Conservation (phyloP, 768 basidiomycete genomes). For the Royoungia palumana region DNA sequence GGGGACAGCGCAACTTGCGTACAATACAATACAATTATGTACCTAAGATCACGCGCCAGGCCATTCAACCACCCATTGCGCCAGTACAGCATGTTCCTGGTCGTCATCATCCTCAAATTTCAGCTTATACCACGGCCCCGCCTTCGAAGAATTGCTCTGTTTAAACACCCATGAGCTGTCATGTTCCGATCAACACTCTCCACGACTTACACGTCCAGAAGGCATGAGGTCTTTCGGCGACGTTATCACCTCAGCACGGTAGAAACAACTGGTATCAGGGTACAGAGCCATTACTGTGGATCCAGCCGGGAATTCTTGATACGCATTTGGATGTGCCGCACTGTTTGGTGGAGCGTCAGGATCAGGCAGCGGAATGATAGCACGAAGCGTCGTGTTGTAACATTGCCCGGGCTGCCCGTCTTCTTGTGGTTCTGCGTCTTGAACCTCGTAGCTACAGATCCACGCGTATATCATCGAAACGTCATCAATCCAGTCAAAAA, state of each 20-base stretch:
- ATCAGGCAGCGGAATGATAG: slow-evolving; percentile 80
- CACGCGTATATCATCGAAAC: neutral
- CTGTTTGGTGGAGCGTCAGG: slow-evolving; percentile 53
- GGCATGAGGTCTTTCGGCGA: slow-evolving; percentile 49
- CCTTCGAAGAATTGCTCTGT: slow-evolving; percentile 40
- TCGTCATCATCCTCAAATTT: slow-evolving; percentile 90
- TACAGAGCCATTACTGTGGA: slow-evolving; percentile 84
- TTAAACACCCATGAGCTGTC: slow-evolving; percentile 7
- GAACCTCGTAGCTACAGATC: slow-evolving; percentile 69
- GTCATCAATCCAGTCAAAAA: neutral
- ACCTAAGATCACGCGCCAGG: slow-evolving; percentile 39
- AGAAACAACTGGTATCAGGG: slow-evolving; percentile 89
- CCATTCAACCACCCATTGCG: slow-evolving; percentile 82
- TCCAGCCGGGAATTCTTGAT: slow-evolving; percentile 68
- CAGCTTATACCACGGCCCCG: slow-evolving; percentile 64
- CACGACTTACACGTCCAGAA: slow-evolving; percentile 36
- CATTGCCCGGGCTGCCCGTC: slow-evolving; percentile 68
- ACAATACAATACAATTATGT: too few relatives aligned
- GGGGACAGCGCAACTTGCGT: too few relatives aligned
- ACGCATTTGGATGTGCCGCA: slow-evolving; percentile 63
- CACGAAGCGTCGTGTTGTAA: slow-evolving; percentile 66
- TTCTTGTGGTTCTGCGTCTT: slow-evolving; percentile 81
- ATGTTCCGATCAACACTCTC: neutral
- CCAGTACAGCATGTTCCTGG: slow-evolving; percentile 72
- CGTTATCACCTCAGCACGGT: slow-evolving; percentile 79